Evolutionary conservation across 2,329 filamentous ascomycete genomes (phyloP), one percentile per base, ranked within the genome.

Genomic region (Verruconis gallopava): DNA sequence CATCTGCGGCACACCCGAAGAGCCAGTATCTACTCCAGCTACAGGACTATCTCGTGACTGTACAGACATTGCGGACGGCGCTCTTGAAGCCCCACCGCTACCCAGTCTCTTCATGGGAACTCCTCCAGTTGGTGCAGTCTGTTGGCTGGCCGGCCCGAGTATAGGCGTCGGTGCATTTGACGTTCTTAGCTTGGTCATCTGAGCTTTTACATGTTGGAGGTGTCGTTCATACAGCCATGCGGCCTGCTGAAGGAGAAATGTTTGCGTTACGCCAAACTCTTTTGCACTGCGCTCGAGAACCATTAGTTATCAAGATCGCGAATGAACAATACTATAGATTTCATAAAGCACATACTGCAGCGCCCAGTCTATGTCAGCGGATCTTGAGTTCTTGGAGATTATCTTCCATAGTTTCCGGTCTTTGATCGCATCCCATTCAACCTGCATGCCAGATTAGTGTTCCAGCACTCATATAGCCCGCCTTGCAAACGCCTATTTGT

Each of bases 191-290:
- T 81, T 91, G 47, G 83, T 77, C 67, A 96, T 85, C 63, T 95
- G 86, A 15, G 83, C 86, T 50, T 85, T 77, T 37, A 96, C 84
- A 57, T 95, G 85, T 1, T 84, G 83, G 20, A 93, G 74, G 63
- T 96, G 85, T 40, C 84, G 73, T 57, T 96, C 88, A 55, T 91
- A 94, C 4, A 96, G 74, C 74, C 86, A 94, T 59, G 85, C 86
- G 48, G 86, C 86, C 62, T 98, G 86, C 57, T 94, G 85, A 13
- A 95, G 74, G 21, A 98, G 72, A 55, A 96, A 96, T 32, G 85
- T 73, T 44, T 93, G 76, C 19, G 84, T 81, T 15, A 95, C 89
- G 48, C 88, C 74, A 61, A 95, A 94, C 36, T 75, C 71, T 40
- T 73, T 68, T 37, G 84, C 85, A 55, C 81, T 81, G 50, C 5